Percentiles rank a stretch among this genome's conserved stretches.
These are phyloP conservation scores for Ramaria rubella DNA, from an alignment of 768 basidiomycete species.

Conservation along the genomic window DNA sequence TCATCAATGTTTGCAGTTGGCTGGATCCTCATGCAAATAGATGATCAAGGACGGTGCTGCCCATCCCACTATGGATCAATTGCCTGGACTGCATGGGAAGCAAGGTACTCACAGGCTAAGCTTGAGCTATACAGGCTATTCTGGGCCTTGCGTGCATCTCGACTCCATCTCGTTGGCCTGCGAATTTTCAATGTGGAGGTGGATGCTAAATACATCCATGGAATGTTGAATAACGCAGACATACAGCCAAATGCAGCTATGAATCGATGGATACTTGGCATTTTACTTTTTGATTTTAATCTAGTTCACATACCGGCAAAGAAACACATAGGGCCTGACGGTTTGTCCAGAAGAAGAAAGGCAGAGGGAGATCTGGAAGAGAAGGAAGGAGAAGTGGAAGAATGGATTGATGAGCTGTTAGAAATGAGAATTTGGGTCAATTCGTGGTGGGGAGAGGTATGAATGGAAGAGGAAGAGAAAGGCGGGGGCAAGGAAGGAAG, in stretches of 20 bases:
- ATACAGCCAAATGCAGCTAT: background rate
- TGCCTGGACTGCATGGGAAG: slow-evolving; percentile 25
- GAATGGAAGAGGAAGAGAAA: background rate
- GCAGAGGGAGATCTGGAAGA: slow-evolving; percentile 3
- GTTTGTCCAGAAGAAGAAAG: slow-evolving; percentile 14
- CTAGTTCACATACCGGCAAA: slow-evolving; percentile 23
- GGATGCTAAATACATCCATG: slow-evolving; percentile 25
- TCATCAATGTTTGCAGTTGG: slow-evolving; percentile 19
- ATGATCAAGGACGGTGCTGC: background rate
- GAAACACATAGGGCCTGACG: slow-evolving; percentile 17
- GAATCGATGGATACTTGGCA: slow-evolving; percentile 1
- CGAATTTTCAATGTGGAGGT: slow-evolving; percentile 24
- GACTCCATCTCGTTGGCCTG: slow-evolving; percentile 27
- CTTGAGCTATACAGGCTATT: slow-evolving; percentile 34
- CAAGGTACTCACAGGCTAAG: slow-evolving; percentile 34
- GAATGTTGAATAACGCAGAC: slow-evolving; percentile 21
- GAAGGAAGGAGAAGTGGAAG: slow-evolving; percentile 2
- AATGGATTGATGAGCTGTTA: slow-evolving; percentile 3
- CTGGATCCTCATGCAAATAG: slow-evolving; percentile 16
- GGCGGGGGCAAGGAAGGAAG: background rate
- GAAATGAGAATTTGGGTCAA: slow-evolving; percentile 5
- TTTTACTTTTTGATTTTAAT: background rate
- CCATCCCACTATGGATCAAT: slow-evolving; percentile 28
- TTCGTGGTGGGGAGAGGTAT: background rate
- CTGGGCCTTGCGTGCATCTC: slow-evolving; percentile 24